These are phyloP conservation scores for Solanum chiquidenum DNA, from an alignment of 257 asterid genomes.

Conservation along the genomic window DNA sequence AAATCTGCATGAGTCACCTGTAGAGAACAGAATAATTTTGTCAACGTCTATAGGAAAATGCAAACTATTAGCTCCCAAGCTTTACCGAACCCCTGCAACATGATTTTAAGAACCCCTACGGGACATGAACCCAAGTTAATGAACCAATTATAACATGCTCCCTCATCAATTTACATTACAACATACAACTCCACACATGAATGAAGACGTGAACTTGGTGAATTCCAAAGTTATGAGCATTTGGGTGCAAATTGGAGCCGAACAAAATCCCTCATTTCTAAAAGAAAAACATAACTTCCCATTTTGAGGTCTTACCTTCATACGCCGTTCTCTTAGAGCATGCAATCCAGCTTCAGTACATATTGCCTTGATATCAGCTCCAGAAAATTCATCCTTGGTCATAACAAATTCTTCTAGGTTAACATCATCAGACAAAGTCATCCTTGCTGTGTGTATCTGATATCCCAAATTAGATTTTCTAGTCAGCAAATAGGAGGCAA, in stretches of 20 bases:
- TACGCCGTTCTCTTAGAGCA: constrained; percentile 86
- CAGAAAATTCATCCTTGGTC: constrained; percentile 91
- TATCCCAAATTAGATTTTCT: not conserved
- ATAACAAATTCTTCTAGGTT: constrained; percentile 89
- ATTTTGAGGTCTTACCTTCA: constrained; percentile 47
- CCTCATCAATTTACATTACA: not conserved
- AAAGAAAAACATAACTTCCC: not conserved
- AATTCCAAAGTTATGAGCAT: not conserved
- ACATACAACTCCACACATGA: not conserved
- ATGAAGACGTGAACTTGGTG: not conserved
- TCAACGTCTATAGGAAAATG: not conserved
- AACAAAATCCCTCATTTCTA: not conserved
- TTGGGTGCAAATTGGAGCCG: not conserved
- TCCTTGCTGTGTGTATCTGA: constrained; percentile 86
- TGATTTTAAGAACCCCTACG: not conserved
- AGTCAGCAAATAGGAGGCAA: not conserved
- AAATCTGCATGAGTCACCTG: constrained; percentile 38
- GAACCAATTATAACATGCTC: not conserved
- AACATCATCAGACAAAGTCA: constrained; percentile 88
- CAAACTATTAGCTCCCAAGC: not conserved
- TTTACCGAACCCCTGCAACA: not conserved
- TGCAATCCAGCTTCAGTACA: constrained; percentile 95
- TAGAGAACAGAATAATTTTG: not conserved
- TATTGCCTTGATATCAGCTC: constrained; percentile 93
- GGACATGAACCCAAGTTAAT: not conserved